Evolutionary conservation across 2,329 filamentous ascomycete species (phyloP), one percentile per base, ranked within the genome.

Genomic region (Xylariomycetidae sp.): DNA sequence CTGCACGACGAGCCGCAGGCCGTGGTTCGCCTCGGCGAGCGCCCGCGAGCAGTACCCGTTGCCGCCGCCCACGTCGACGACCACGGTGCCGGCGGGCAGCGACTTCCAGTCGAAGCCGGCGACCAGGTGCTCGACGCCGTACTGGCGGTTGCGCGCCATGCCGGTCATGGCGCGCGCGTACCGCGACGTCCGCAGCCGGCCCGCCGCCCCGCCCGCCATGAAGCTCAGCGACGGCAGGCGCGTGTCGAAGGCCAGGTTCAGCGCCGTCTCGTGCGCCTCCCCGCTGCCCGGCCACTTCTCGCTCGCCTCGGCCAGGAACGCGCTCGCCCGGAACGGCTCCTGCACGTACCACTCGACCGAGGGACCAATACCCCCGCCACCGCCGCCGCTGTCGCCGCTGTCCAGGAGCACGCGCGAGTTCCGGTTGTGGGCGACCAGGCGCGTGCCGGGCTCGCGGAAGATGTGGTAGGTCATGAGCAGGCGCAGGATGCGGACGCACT

Each of bases 1-100:
- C 38, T 65, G 57, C 13, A 64, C 50, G 8, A 57, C 41, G 40
- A 59, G 55, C 11, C 42, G 45, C 16, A 60, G 42, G 22, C 43
- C 31, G 14, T 47, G 40, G 37, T 44, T 38, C 17, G 45, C 19
- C 20, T 38, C 40, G 8, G 53, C 56, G 19, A 61, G 43, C 4
- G 53, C 48, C 10, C 51, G 45, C 11, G 45, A 48, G 9, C 46
- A 49, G 27, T 51, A 44, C 5, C 55, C 56, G 19, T 41, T 48
- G 4, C 52, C 54, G 4, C 56, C 53, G 10, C 56, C 53, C 15
- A 58, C 38, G 9, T 48, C 45, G 15, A 48, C 37, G 4, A 48
- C 38, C 3, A 27, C 38, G 10, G 44, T 25, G 9, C 18, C 39
- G 3, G 25, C 2, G 1, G 45, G 26, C 9, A 48, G 33, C 9